Conservation (phyloP, 139 green algal species). For the Mesostigma viride region DNA sequence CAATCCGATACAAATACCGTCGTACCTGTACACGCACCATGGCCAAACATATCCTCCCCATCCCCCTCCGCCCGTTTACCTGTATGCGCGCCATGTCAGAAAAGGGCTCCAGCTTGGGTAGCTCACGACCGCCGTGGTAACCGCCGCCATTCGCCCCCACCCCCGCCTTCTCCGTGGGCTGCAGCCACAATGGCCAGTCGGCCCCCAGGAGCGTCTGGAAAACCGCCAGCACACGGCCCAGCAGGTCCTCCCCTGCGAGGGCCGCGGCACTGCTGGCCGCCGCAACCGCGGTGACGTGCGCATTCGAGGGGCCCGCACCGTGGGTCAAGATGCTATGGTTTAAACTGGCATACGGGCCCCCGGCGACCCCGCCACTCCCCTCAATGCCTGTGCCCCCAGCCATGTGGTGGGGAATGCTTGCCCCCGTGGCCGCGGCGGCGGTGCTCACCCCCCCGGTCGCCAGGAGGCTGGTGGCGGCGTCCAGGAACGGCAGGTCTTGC, state of each 20-base stretch:
- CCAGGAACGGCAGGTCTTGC: background rate
- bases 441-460: background rate
- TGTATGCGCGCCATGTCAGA: too few relatives aligned
- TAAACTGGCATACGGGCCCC: background rate
- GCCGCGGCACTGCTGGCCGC: constrained; percentile 27
- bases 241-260: constrained; percentile 31
- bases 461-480: background rate
- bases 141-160: too few relatives aligned
- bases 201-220: constrained; percentile 36
- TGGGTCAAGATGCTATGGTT: background rate
- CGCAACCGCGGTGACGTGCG: background rate
- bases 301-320: background rate
- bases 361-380: background rate
- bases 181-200: constrained; percentile 42
- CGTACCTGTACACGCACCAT: too few relatives aligned
- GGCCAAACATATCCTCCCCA: too few relatives aligned
- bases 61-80: too few relatives aligned
- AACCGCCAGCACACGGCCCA: constrained; percentile 37
- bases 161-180: too few relatives aligned
- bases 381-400: background rate
- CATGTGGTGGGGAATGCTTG: background rate
- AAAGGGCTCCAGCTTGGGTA: too few relatives aligned
- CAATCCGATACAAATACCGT: too few relatives aligned
- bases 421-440: background rate
- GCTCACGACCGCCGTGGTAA: too few relatives aligned